Conservation (phyloP, 495 filamentous ascomycete genomes). For the Elasticomyces elasticus region DNA sequence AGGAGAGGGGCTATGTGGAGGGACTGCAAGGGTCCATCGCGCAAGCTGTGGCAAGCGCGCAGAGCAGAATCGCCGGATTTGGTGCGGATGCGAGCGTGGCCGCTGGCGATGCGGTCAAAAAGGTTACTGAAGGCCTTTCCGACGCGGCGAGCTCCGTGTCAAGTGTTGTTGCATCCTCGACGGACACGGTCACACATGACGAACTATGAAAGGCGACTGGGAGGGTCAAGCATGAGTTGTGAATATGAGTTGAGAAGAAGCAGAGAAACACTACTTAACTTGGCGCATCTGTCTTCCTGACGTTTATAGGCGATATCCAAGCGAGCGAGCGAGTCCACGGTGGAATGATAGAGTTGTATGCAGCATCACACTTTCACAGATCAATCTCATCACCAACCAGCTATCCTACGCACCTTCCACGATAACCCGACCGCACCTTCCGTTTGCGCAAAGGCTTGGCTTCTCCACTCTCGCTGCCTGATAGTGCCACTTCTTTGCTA, state of each 20-base stretch:
- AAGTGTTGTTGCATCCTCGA: too few relatives aligned
- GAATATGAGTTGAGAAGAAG: background rate
- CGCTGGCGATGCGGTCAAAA: background rate
- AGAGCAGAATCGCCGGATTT: slow-evolving; percentile 38
- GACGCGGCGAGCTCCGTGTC: background rate
- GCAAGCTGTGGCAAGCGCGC: slow-evolving; percentile 41
- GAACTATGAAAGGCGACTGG: too few relatives aligned
- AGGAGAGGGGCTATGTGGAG: slow-evolving; percentile 47
- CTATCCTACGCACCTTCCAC: background rate
- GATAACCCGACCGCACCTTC: background rate
- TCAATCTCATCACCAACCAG: background rate
- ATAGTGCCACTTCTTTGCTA: background rate
- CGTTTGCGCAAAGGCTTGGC: background rate
- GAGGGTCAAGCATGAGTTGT: slow-evolving; percentile 23
- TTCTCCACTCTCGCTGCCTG: background rate
- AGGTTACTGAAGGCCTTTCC: background rate
- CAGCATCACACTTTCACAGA: too few relatives aligned
- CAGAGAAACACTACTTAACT: background rate
- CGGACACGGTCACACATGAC: too few relatives aligned
- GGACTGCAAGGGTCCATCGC: slow-evolving; percentile 41
- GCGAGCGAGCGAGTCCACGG: background rate
- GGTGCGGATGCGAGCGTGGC: slow-evolving; percentile 19
- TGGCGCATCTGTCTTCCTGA: background rate
- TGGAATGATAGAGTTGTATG: background rate
- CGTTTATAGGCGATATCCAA: background rate